Conservation (phyloP, 2,329 filamentous ascomycete genomes). For the Dothidotthia symphoricarpi region DNA sequence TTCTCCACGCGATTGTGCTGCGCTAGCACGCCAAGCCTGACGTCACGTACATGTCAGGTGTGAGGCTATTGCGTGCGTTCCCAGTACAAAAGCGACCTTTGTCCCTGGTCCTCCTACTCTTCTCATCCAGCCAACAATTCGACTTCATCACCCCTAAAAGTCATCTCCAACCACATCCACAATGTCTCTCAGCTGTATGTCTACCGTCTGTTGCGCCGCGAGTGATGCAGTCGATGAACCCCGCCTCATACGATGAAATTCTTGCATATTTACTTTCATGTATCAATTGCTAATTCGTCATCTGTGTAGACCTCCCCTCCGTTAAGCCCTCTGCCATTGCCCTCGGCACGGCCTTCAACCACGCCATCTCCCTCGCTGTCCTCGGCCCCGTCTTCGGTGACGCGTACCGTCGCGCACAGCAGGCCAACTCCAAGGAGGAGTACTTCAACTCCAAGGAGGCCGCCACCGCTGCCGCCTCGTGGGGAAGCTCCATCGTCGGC, state of each 20-base stretch:
- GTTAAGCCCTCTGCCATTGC: slow-evolving; percentile 99
- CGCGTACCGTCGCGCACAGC: slow-evolving; percentile 89
- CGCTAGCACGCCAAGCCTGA: slow-evolving; percentile 20
- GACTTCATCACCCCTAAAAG: slow-evolving; percentile 9
- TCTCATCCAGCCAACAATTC: slow-evolving; percentile 13
- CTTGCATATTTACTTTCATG: slow-evolving; percentile 8
- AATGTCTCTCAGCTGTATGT: slow-evolving; percentile 62
- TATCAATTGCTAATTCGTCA: slow-evolving; percentile 16
- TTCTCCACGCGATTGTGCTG: slow-evolving; percentile 12
- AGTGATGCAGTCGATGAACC: not conserved
- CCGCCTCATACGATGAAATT: not conserved
- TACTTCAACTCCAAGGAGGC: slow-evolving; percentile 94
- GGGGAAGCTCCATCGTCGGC: slow-evolving; percentile 86
- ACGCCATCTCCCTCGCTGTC: slow-evolving; percentile 82
- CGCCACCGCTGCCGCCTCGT: slow-evolving; percentile 79
- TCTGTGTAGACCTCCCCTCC: slow-evolving; percentile 63
- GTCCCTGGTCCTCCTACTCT: slow-evolving; percentile 26
- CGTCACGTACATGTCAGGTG: slow-evolving; percentile 36
- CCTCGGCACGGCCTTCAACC: slow-evolving; percentile 93
- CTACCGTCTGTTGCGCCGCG: not conserved
- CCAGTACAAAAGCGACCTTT: slow-evolving; percentile 35
- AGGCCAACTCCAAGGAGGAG: slow-evolving; percentile 92
- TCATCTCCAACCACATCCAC: slow-evolving; percentile 31
- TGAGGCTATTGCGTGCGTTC: slow-evolving; percentile 15
- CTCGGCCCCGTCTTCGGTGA: slow-evolving; percentile 88